Evolutionary conservation across 371 early-diverging fungal species (phyloP), one percentile per base, ranked within the genome.

Genomic region (Mucor lusitanicus): DNA sequence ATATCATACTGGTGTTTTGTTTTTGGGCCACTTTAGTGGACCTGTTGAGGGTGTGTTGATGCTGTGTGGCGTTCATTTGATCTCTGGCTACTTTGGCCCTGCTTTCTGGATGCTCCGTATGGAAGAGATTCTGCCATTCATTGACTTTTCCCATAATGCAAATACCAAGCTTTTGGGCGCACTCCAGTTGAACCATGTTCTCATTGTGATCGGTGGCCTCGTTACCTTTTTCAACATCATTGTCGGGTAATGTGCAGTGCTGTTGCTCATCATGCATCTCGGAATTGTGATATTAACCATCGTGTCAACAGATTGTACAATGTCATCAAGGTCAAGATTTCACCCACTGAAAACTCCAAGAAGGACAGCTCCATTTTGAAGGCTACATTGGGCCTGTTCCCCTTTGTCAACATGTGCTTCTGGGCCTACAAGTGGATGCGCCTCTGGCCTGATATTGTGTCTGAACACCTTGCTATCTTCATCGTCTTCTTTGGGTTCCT

Each of bases 31-130:
- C 57, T 91, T 98, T 79, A 94, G 91, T 69, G 99, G 99, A 9
- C 97, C 99, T 23, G 94, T 97, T 12, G 99, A 99, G 77, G 98
- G 98, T 9, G 88, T 99, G n/a, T 64, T 95, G 53, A 83, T 91
- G 76, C 79, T 90, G 39, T 84, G 86, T 59, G 62, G 79, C 35
- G 72, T 90, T 5, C 85, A 90, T 37, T 54, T 92, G 58, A 68
- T 91, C 33, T 92, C 94, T 19, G 95, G 93, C 37, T 59, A 65
- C 23, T 61, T 67, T 76, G 81, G 82, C 27, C 81, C 83, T 62
- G 76, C 73, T 39, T 48, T 84, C 33, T 84, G 82, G 82, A 67
- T 73, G 25, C 48, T 78, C 19, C 70, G 73, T 33, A 57, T 79
- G 6, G 63, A 72, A 19, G 82, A 81, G 60, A n/a, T 80, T 2